Conservation (phyloP, 805 yeast genomes). For the Hanseniaspora thailandica region DNA sequence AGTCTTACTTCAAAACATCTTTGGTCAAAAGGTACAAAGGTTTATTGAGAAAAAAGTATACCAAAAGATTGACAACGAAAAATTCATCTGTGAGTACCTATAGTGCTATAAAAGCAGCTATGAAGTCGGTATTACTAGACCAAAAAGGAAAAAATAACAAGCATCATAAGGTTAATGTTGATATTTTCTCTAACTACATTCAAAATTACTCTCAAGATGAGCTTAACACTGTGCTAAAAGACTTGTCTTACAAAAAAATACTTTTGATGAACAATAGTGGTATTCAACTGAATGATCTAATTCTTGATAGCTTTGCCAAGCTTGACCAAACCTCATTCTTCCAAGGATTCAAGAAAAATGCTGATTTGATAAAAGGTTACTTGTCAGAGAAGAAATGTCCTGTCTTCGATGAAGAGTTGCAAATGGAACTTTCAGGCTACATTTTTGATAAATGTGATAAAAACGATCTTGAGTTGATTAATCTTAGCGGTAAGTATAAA, state of each 20-base stretch:
- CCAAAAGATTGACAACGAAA: background rate
- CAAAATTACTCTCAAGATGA: background rate
- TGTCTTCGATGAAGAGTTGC: background rate
- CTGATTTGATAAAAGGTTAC: background rate
- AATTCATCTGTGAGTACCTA: background rate
- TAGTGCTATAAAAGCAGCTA: background rate
- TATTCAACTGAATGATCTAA: constrained; percentile 1
- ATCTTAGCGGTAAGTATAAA: background rate
- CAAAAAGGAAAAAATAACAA: background rate
- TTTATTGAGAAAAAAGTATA: constrained; percentile 5
- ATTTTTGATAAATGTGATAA: background rate
- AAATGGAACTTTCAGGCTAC: background rate
- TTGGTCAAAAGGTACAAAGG: constrained; percentile 12
- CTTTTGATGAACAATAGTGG: background rate
- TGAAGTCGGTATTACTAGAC: constrained; percentile 7
- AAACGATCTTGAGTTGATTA: background rate
- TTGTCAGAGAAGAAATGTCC: background rate
- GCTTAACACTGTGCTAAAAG: constrained; percentile 1
- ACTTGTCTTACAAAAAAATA: constrained; percentile 5
- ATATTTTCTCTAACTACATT: background rate
- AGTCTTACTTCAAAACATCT: constrained; percentile 12
- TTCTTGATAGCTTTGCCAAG: background rate
- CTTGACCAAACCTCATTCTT: constrained; percentile 1
- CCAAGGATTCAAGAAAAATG: background rate
- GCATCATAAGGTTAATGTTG: background rate